These are phyloP conservation scores for Gynostemma pentaphyllum DNA, from an alignment of 306 rosid species.

Conservation along the genomic window DNA sequence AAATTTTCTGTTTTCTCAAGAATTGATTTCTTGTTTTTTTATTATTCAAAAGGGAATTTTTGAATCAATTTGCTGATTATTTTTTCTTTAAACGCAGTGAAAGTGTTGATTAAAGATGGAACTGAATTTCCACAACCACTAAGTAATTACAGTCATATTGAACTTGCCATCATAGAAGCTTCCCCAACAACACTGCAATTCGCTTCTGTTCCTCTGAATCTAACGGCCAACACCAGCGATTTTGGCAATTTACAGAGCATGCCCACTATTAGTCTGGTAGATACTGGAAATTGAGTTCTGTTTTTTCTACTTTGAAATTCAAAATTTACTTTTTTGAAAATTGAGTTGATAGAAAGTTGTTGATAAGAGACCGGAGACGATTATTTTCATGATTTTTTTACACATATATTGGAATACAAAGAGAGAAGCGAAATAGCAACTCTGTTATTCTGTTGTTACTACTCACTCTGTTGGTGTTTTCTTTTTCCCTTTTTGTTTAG, in stretches of 20 bases:
- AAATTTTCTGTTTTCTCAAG: background rate
- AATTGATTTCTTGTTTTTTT: too few relatives aligned
- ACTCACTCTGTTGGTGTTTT: too few relatives aligned
- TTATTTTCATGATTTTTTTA: background rate
- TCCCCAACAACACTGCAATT: background rate
- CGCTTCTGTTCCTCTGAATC: conserved; percentile 3
- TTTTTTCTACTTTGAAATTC: background rate
- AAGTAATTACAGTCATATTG: background rate
- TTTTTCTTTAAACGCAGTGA: background rate
- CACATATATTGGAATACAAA: background rate
- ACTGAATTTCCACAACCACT: background rate
- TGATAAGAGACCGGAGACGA: background rate
- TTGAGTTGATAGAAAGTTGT: background rate
- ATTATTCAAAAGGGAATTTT: background rate
- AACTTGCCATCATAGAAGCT: background rate
- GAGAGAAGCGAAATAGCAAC: background rate
- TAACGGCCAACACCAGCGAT: background rate
- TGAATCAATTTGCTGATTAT: background rate
- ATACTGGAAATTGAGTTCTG: background rate
- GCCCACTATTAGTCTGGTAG: background rate
- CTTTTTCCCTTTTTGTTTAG: too few relatives aligned
- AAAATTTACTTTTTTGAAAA: background rate
- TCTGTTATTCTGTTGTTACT: too few relatives aligned
- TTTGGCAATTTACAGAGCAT: background rate
- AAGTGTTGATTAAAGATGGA: background rate